Evolutionary conservation across 768 basidiomycete species (phyloP).

Genomic region (Termitomyces sp.): DNA sequence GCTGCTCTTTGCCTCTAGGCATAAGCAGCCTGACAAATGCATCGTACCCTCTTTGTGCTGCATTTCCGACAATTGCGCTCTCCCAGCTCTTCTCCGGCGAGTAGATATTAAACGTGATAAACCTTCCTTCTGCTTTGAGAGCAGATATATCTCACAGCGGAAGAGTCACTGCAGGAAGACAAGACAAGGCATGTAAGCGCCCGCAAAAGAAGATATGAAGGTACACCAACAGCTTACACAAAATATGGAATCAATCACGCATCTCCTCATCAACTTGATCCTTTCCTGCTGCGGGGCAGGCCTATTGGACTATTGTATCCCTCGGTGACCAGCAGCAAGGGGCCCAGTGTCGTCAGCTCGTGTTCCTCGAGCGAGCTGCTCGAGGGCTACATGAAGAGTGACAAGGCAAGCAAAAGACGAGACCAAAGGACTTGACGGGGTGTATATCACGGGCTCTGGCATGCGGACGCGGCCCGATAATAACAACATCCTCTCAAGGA

Average conservation of each 20-base stretch:
- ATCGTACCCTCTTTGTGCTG: constrained; percentile 54
- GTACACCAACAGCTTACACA: constrained; percentile 45
- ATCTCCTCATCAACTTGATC: constrained; percentile 39
- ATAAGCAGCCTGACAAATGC: constrained; percentile 44
- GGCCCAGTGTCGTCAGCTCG: not conserved
- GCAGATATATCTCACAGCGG: constrained; percentile 71
- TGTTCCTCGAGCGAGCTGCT: constrained; percentile 17
- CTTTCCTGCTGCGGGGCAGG: constrained; percentile 29
- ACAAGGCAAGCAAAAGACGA: constrained; percentile 12
- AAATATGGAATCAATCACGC: constrained; percentile 64
- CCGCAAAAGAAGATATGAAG: not conserved
- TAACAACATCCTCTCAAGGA: constrained; percentile 30
- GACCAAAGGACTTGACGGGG: constrained; percentile 16
- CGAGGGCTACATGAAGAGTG: constrained; percentile 20
- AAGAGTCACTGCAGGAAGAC: constrained; percentile 42
- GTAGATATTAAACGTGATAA: constrained; percentile 67
- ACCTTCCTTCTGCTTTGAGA: constrained; percentile 60
- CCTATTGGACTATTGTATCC: constrained; percentile 33
- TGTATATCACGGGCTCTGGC: constrained; percentile 36
- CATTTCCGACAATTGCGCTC: constrained; percentile 46
- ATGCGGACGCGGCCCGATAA: constrained; percentile 20
- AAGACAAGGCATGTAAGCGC: not conserved
- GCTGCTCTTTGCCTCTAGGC: constrained; percentile 30
- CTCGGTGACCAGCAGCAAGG: constrained; percentile 6
- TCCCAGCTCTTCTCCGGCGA: constrained; percentile 43